phyloP scores from a whole-genome alignment of 441 rosid species.

The Aleurites moluccanus region DNA sequence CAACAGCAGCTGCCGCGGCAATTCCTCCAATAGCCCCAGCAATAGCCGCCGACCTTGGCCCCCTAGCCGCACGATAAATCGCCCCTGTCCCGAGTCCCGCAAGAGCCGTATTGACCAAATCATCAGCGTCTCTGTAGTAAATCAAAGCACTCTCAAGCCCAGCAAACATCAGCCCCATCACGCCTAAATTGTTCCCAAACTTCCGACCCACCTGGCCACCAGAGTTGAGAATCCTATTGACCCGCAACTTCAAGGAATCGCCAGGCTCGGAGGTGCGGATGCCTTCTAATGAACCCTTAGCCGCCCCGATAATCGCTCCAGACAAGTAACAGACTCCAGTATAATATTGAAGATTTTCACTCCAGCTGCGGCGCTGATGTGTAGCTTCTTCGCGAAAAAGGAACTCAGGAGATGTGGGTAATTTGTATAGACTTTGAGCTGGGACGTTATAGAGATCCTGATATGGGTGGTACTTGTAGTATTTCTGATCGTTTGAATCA shows the following conservation, averaged over 20 bases:
- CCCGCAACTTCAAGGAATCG: constrained; percentile 48
- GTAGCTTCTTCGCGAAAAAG: constrained; percentile 56
- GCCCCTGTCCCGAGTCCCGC: constrained; percentile 67
- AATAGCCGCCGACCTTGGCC: constrained; percentile 51
- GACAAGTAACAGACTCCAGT: constrained; percentile 54
- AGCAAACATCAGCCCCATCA: constrained; percentile 48
- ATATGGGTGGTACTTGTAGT: constrained; percentile 53
- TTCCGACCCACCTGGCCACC: constrained; percentile 53
- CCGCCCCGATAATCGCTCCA: constrained; percentile 48
- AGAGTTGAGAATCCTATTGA: constrained; percentile 51
- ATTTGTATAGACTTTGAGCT: constrained; percentile 44
- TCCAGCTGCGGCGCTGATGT: constrained; percentile 52
- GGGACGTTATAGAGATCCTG: constrained; percentile 47
- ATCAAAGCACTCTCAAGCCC: constrained; percentile 55
- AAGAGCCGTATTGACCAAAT: constrained; percentile 42
- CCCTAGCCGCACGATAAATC: constrained; percentile 52
- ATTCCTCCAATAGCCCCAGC: constrained; percentile 61
- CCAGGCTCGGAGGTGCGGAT: constrained; percentile 49
- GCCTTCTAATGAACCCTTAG: constrained; percentile 45
- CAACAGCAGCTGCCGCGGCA: constrained; percentile 51
- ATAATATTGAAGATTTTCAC: constrained; percentile 58
- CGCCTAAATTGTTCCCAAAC: constrained; percentile 49
- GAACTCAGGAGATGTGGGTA: constrained; percentile 62
- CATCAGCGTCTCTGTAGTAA: constrained; percentile 46
- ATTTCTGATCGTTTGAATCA: constrained; percentile 23